Evolutionary conservation across 2,329 filamentous ascomycete genomes (phyloP), one percentile per base, ranked within the genome.

Genomic region (Penicillium thymicola): DNA sequence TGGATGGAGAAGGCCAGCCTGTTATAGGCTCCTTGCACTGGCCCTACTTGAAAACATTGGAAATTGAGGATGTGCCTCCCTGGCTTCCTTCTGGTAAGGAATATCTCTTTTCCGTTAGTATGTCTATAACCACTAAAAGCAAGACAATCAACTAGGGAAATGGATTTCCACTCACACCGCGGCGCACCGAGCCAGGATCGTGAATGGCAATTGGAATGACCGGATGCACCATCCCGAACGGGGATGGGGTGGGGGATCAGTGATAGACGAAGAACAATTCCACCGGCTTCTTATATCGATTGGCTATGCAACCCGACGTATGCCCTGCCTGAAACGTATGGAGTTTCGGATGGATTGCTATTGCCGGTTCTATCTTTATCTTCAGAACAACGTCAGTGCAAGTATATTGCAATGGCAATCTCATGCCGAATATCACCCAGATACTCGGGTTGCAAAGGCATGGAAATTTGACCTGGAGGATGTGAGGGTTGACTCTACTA

Each of bases 71-170:
- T 37, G 28, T 56, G n/a, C 54, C 34, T 16, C 48, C 54, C 13
- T 51, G 41, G 32, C 54, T 52, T 47, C 42, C 48, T 21, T 56
- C 48, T 37, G 54, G 54, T 56, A 51, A 45, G 48, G 25, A 27
- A 42, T 46, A 50, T 18, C 7, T 10, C 5, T 18, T n/a, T 27
- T 7, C 23, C 7, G 4, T 23, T 10, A 13, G 21, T 23, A 40
- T 40, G 2, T 30, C 11, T 25, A 28, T 30, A 13, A 18, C 13
- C 21, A 52, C 28, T 51, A 25, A 52, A 42, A 52, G 3, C 25
- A 46, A 28, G 16, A 2, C 23, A 46, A 51, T 18, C 9, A 11
- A 28, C 23, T 16, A 47, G 48, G 54, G 13, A 3, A 56, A 38
- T 42, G 25, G 42, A 14, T 32, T 25, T 43, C 27, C 36, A 42